Evolutionary conservation across 139 green algal species (phyloP).

Genomic region (Coelastrella sp.): DNA sequence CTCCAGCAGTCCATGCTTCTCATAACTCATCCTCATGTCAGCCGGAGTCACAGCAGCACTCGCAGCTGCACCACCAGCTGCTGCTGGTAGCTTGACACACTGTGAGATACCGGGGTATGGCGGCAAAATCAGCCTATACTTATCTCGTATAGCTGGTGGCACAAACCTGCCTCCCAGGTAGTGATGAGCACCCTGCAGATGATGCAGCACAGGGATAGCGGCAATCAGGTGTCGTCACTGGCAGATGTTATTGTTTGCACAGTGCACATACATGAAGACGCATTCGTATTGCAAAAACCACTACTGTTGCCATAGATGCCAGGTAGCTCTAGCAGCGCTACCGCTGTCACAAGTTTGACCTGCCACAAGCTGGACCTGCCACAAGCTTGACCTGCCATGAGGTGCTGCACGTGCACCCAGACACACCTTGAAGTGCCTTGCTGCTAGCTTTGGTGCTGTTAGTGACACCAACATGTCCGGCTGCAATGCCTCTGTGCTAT

Average conservation of each 20-base stretch:
- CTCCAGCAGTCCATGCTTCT: constrained; percentile 61
- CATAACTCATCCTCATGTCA: constrained; percentile 82
- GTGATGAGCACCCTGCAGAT: constrained; percentile 81
- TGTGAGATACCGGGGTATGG: constrained; percentile 77
- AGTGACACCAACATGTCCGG: constrained; percentile 95
- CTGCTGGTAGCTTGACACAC: constrained; percentile 69
- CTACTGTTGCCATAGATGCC: no score
- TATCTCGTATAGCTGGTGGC: constrained; percentile 82
- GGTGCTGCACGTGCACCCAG: neutral
- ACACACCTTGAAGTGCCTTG: constrained; percentile 75
- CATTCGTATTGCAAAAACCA: no score
- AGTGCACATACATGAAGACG: neutral
- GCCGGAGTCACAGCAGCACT: constrained; percentile 2
- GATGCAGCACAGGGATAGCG: neutral
- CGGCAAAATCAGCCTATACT: constrained; percentile 84
- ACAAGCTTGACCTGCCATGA: no score
- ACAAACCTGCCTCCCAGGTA: constrained; percentile 97
- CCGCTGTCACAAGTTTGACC: no score
- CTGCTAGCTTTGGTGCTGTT: constrained; percentile 93
- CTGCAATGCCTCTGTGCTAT: constrained; percentile 56
- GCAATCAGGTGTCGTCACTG: neutral
- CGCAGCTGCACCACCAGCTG: neutral
- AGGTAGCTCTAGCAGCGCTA: no score
- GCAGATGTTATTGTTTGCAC: neutral
- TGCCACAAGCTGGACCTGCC: no score